A percentile compares a stretch with the other conserved stretches of the same genome.
Evolutionary conservation across 108 stramenopile species (phyloP).

Genomic region (Skeletonema grethae): DNA sequence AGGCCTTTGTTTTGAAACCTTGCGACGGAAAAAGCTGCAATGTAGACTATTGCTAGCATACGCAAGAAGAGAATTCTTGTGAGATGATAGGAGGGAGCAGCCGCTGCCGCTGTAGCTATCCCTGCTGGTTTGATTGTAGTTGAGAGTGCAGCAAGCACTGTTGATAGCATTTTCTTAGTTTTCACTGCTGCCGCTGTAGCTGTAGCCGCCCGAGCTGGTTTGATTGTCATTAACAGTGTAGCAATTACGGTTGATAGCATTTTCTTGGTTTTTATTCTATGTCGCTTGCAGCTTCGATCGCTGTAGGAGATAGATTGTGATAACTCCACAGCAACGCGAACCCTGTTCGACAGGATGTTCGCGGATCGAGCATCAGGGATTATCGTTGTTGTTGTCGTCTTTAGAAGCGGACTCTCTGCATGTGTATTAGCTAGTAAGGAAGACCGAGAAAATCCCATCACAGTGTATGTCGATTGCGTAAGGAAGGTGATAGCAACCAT

Average conservation of each 20-base stretch:
- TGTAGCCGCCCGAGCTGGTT: neutral
- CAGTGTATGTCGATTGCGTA: neutral
- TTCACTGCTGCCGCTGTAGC: neutral
- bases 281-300: neutral
- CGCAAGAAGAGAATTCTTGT: slow-evolving; percentile 69
- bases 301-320: neutral
- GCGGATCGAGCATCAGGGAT: neutral
- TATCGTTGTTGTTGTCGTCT: neutral
- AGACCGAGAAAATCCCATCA: neutral
- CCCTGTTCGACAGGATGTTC: neutral
- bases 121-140: neutral
- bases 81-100: slow-evolving; percentile 41
- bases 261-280: neutral
- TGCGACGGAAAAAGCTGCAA: slow-evolving; percentile 63
- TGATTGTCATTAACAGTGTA: neutral
- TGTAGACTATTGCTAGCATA: slow-evolving; percentile 62
- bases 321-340: neutral
- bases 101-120: neutral
- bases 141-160: neutral
- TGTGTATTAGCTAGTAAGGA: neutral
- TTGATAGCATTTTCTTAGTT: neutral
- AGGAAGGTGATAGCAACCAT: neutral
- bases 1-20: slow-evolving; percentile 61
- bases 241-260: neutral
- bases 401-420: neutral